Conservation (phyloP, 2,329 filamentous ascomycete genomes). For the Eutypella sp. region DNA sequence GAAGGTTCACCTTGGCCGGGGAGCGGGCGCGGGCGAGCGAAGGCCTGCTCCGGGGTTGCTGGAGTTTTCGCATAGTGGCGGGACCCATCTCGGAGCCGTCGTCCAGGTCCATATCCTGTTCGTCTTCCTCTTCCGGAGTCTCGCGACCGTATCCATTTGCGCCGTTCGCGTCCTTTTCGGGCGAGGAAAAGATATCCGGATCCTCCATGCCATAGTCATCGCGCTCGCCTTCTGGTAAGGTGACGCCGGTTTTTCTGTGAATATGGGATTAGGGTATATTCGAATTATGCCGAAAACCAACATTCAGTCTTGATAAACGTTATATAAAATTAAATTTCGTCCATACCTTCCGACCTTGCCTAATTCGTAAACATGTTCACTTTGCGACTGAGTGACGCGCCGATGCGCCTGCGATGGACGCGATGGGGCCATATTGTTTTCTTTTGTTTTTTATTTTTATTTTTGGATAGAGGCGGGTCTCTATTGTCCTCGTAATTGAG, state of each 20-base stretch:
- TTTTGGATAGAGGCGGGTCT: background rate
- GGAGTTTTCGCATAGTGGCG: constrained; percentile 46
- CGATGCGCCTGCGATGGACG: constrained; percentile 27
- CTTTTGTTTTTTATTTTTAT: too few relatives aligned
- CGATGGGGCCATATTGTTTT: constrained; percentile 32
- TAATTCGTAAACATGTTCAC: constrained; percentile 44
- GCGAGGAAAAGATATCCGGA: constrained; percentile 83
- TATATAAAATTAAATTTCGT: background rate
- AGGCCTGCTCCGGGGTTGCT: constrained; percentile 41
- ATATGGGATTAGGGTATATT: background rate
- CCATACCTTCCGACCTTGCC: constrained; percentile 45
- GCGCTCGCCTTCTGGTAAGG: constrained; percentile 72
- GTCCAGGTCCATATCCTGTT: constrained; percentile 50
- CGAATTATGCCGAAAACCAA: too few relatives aligned
- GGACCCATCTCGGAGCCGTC: constrained; percentile 49
- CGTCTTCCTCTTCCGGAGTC: constrained; percentile 27
- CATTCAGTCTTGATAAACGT: too few relatives aligned
- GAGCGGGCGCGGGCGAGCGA: constrained; percentile 48
- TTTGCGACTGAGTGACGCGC: constrained; percentile 34
- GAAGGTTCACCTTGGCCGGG: constrained; percentile 58
- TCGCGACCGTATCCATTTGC: constrained; percentile 23
- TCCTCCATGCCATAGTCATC: constrained; percentile 92
- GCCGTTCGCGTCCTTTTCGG: constrained; percentile 48
- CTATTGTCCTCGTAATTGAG: background rate
- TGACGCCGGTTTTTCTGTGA: constrained; percentile 81